phyloP scores from a whole-genome alignment of 306 rosid species.

The Cucurbita argyrosperma region DNA sequence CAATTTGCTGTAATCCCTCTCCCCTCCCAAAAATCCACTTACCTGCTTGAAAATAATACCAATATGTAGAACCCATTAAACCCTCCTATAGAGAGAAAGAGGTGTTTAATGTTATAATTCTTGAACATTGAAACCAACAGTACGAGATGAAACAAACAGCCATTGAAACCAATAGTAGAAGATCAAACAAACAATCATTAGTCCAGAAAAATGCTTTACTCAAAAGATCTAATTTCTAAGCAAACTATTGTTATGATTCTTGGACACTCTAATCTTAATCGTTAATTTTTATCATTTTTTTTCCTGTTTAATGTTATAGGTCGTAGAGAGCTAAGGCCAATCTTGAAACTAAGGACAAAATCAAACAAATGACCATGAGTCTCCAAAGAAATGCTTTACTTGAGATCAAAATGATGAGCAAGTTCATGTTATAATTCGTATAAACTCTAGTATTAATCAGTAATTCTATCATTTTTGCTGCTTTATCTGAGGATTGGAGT shows the following conservation, averaged over 20 bases:
- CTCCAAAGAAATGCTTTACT: background rate
- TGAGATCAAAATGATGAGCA: background rate
- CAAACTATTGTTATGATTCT: background rate
- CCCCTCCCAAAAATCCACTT: constrained; percentile 66
- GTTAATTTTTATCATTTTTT: background rate
- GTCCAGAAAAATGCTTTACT: background rate
- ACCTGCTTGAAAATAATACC: constrained; percentile 14
- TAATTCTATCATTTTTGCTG: background rate
- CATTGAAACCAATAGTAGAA: background rate
- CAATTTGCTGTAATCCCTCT: constrained; percentile 64
- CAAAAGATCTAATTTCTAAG: background rate
- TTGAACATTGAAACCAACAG: background rate
- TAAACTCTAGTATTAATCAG: background rate
- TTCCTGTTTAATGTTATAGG: background rate
- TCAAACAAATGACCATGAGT: background rate
- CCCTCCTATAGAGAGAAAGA: background rate
- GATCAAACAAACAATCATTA: background rate
- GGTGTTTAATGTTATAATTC: no score
- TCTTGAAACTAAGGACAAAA: background rate
- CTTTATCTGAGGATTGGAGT: background rate
- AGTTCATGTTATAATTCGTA: background rate
- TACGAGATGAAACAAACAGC: background rate
- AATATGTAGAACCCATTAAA: background rate
- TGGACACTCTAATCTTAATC: background rate
- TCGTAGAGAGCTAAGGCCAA: background rate